phyloP scores from a whole-genome alignment of 2,329 filamentous ascomycete species.

The Aspergillus quadricinctus region DNA sequence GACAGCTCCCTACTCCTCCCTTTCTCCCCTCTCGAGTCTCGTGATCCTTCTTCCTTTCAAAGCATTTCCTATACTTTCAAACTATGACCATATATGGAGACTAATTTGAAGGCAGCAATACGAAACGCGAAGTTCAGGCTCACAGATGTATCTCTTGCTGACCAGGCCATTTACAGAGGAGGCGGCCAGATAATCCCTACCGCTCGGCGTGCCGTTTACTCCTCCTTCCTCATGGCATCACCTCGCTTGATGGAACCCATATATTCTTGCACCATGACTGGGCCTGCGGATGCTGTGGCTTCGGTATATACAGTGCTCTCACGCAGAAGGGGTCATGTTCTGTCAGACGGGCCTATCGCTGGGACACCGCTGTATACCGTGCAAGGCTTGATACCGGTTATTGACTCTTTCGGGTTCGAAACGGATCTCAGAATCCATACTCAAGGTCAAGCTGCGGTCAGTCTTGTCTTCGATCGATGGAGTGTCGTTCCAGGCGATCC shows the following conservation, averaged over 20 bases:
- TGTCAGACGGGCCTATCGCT: constrained; percentile 89
- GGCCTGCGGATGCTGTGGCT: constrained; percentile 81
- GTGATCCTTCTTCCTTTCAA: neutral
- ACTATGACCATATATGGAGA: neutral
- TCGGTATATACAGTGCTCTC: constrained; percentile 90
- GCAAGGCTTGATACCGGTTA: constrained; percentile 85
- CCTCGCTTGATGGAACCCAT: constrained; percentile 95
- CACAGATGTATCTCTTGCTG: constrained; percentile 80
- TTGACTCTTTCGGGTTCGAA: constrained; percentile 97
- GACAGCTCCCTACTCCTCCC: neutral
- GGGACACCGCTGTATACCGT: constrained; percentile 93
- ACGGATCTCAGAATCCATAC: constrained; percentile 95
- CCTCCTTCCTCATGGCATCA: constrained; percentile 93
- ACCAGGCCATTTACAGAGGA: constrained; percentile 89
- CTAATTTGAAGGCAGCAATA: constrained; percentile 58
- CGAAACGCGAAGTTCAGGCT: constrained; percentile 97
- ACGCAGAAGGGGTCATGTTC: constrained; percentile 81
- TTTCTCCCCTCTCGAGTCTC: neutral
- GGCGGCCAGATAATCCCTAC: constrained; percentile 98
- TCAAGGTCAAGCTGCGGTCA: constrained; percentile 85
- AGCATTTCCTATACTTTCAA: neutral
- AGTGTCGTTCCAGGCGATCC: constrained; percentile 93
- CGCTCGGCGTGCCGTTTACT: constrained; percentile 86
- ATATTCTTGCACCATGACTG: constrained; percentile 88
- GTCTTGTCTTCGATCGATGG: constrained; percentile 93